Evolutionary conservation across 495 filamentous ascomycete genomes (phyloP), one percentile per base, ranked within the genome.

Genomic region (Xylaria curta): DNA sequence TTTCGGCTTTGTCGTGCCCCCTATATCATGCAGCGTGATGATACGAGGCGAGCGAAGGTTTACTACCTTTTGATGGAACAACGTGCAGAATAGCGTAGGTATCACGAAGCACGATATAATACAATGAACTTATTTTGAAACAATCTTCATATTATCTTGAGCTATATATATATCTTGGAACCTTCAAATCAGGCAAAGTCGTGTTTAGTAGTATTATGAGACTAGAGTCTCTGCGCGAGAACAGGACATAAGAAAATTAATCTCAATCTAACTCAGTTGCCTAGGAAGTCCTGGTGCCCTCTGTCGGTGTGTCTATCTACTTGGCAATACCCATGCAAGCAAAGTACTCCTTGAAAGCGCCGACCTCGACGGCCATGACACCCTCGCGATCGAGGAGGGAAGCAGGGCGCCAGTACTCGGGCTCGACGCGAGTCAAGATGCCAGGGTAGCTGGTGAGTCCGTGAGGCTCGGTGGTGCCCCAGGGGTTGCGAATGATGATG

Each of bases 401-500:
- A 0, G 73, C 75, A 0, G 79, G 77, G 10, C 72, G 73, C 81
- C 81, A 82, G 72, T 78, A 79, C 72, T 77, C 72, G n/a, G 73
- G 75, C 68, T 81, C 77, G 21, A 82, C 77, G 21, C 69, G 71
- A 13, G 73, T 70, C 8, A 82, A 66, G 33, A 82, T 49, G 13
- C 78, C 81, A 0, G 75, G 74, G 61, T 78, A 79, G 54, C 65
- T 75, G 9, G 76, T 80, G 19, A 77, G 53, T 47, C 76, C 80
- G 26, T 74, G 69, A 21, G 76, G 75, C 74, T 80, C 79, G 12
- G 79, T 78, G 26, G 79, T 73, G 42, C 81, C 79, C 81, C 81
- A 82, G 19, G 79, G 81, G 75, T 82, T 81, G 28, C 81, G 75
- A 26, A 82, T 67, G 64, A 82, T 74, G 56, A 82, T 72, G 74